Percentiles rank a stretch among this genome's conserved stretches.
Conservation (phyloP, 306 rosid genomes). For the Abrus pulchellus region DNA sequence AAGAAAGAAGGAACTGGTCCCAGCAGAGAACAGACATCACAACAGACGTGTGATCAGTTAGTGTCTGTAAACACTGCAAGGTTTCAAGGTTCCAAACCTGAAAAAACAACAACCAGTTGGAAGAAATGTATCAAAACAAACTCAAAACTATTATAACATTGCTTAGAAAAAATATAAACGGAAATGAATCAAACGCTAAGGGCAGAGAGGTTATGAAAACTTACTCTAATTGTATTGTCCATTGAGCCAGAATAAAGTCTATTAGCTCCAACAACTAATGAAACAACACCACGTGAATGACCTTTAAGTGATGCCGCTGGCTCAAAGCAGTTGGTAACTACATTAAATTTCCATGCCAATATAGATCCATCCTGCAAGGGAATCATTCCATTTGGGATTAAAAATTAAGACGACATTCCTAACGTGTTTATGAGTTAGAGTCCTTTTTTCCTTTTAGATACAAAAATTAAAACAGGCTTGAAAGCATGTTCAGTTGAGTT, state of each 20-base stretch:
- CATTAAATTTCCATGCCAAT: constrained; percentile 90
- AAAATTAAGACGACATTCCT: neutral
- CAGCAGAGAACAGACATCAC: constrained; percentile 99
- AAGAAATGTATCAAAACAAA: constrained; percentile 19
- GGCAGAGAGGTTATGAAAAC: constrained; percentile 40
- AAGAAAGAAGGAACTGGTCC: constrained; percentile 94
- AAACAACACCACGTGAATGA: constrained; percentile 84
- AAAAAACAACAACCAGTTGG: constrained; percentile 45
- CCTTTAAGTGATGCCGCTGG: constrained; percentile 89
- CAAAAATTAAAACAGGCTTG: neutral
- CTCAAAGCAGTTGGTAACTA: constrained; percentile 74
- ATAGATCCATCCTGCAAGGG: constrained; percentile 90
- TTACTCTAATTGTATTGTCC: constrained; percentile 88
- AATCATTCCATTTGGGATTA: constrained; percentile 41
- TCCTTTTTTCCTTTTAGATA: neutral
- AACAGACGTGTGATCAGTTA: constrained; percentile 85
- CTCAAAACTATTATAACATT: constrained; percentile 12
- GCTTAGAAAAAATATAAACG: constrained; percentile 12
- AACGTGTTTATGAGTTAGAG: constrained; percentile 1
- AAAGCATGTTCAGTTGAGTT: constrained; percentile 11
- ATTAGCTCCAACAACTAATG: constrained; percentile 94
- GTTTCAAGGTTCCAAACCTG: constrained; percentile 97
- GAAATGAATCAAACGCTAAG: neutral
- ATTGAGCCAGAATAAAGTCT: constrained; percentile 97
- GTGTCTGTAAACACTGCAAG: constrained; percentile 89